Conservation (phyloP, 2,329 filamentous ascomycete species). For the Malbranchea zuffiana region DNA sequence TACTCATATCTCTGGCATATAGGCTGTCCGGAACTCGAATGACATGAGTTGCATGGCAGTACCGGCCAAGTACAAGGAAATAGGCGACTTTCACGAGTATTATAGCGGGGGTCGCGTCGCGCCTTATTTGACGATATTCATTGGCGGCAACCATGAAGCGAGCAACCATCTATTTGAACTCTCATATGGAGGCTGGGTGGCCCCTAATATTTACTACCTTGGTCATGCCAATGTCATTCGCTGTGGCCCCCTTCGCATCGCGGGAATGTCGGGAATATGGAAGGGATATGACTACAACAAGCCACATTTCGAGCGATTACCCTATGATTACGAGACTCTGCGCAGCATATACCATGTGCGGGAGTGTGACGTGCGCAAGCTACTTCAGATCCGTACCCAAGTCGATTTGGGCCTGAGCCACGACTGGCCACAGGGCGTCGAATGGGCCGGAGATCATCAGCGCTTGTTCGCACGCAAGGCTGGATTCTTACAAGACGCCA, state of each 20-base stretch:
- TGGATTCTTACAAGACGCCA: conserved; percentile 64
- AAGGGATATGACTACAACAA: conserved; percentile 81
- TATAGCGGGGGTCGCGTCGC: conserved; percentile 69
- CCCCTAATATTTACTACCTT: conserved; percentile 93
- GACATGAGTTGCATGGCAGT: conserved; percentile 86
- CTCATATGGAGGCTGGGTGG: conserved; percentile 94
- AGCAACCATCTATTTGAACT: conserved; percentile 83
- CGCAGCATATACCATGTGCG: conserved; percentile 80
- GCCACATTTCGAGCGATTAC: conserved; percentile 72
- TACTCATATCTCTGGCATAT: conserved; percentile 13
- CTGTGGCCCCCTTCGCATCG: conserved; percentile 74
- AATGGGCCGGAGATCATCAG: conserved; percentile 60
- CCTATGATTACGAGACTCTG: conserved; percentile 66
- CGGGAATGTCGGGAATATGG: conserved; percentile 88
- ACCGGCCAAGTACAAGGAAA: conserved; percentile 71
- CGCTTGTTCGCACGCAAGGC: conserved; percentile 63
- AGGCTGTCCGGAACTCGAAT: conserved; percentile 77
- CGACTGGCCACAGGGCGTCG: conserved; percentile 83
- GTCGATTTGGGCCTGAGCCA: conserved; percentile 88
- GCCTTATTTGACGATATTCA: conserved; percentile 83
- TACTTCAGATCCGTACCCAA: conserved; percentile 73
- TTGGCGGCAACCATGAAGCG: conserved; percentile 92
- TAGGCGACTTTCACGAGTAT: conserved; percentile 91
- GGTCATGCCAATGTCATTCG: conserved; percentile 83
- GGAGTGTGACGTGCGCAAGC: conserved; percentile 80